A percentile compares a stretch with the other conserved stretches of the same genome.
Conservation (phyloP, 2,329 filamentous ascomycete species). For the Elsinoe arachidis region DNA sequence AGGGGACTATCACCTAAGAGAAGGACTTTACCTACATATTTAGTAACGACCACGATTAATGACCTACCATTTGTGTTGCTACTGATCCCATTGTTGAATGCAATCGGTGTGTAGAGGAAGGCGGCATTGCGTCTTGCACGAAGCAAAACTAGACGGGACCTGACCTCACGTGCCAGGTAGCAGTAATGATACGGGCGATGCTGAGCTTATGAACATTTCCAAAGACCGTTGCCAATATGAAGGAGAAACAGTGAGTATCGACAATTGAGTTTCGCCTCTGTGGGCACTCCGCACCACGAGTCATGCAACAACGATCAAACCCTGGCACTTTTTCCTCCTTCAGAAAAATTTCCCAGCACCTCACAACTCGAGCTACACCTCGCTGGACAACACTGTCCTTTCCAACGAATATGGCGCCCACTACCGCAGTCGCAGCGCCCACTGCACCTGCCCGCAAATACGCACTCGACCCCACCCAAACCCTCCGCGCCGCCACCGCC, state of each 20-base stretch:
- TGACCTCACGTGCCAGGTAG: too few relatives aligned
- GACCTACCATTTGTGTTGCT: not conserved
- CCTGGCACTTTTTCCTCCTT: not conserved
- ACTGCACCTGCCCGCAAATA: not conserved
- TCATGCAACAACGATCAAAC: not conserved
- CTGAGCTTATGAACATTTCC: not conserved
- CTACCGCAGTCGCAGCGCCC: not conserved
- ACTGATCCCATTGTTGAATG: not conserved
- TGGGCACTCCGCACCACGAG: not conserved
- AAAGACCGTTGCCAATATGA: not conserved
- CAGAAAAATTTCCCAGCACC: not conserved
- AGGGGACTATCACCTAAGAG: not conserved
- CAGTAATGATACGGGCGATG: not conserved
- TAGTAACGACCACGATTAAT: not conserved
- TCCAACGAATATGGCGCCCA: not conserved
- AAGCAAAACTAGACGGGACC: too few relatives aligned
- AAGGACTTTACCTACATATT: not conserved
- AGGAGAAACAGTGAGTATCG: not conserved
- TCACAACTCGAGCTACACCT: not conserved
- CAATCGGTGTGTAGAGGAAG: too few relatives aligned
- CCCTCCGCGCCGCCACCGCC: constrained; percentile 50
- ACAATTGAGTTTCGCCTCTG: not conserved
- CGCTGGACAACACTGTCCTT: not conserved
- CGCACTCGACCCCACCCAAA: constrained; percentile 38
- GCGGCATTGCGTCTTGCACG: too few relatives aligned